Conservation (phyloP, 805 yeast species). For the Starmerella roubikii region DNA sequence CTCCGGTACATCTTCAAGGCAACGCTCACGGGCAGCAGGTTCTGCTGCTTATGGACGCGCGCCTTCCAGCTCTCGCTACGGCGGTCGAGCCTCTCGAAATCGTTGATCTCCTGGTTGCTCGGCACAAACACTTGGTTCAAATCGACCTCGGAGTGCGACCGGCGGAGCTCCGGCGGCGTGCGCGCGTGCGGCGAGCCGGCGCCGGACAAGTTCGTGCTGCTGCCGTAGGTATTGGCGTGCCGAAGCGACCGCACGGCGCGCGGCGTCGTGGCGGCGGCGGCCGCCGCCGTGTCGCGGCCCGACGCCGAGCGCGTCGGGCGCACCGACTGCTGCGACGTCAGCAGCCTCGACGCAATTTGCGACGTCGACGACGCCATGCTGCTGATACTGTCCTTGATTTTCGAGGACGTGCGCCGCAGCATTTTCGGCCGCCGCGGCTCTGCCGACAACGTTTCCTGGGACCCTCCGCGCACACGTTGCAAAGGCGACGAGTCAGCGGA, state of each 20-base stretch:
- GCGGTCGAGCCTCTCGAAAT: constrained; percentile 30
- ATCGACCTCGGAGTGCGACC: neutral
- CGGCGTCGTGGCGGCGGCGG: too few species aligned
- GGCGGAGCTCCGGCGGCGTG: neutral
- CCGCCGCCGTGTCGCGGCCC: neutral
- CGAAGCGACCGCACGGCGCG: too few species aligned
- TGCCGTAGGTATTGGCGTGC: too few species aligned
- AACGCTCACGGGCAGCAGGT: constrained; percentile 30
- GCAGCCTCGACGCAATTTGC: constrained; percentile 12
- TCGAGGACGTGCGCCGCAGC: constrained; percentile 16
- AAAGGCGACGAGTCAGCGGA: too few species aligned
- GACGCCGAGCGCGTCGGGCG: neutral
- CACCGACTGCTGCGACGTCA: constrained; percentile 9
- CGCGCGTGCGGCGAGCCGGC: neutral
- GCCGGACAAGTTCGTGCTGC: too few species aligned
- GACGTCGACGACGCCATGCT: constrained; percentile 14
- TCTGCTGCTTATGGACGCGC: constrained; percentile 34
- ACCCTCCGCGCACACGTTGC: too few species aligned
- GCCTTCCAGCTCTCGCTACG: constrained; percentile 44
- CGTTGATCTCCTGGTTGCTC: constrained; percentile 21
- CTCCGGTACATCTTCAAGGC: constrained; percentile 34
- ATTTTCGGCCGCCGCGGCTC: constrained; percentile 26
- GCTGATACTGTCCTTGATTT: constrained; percentile 12
- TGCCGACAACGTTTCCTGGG: too few species aligned
- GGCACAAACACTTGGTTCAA: constrained; percentile 5